A percentile compares a stretch with the other conserved stretches of the same genome.
phyloP scores from a whole-genome alignment of 2,329 filamentous ascomycete genomes.

The Cladosporium austrohemisphaericum region DNA sequence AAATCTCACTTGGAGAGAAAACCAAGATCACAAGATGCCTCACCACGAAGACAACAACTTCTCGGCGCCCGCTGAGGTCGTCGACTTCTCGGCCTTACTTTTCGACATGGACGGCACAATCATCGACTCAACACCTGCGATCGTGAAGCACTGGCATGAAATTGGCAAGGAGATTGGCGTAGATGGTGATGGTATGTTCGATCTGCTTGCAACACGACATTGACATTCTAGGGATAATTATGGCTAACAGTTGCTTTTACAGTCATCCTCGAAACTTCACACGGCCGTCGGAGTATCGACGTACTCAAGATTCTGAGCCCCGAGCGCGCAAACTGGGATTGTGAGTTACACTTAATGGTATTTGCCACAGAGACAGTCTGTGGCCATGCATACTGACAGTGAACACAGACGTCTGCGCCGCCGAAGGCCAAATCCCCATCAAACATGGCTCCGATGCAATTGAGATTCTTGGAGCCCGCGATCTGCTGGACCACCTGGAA shows the following conservation, averaged over 20 bases:
- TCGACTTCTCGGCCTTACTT: slow-evolving; percentile 48
- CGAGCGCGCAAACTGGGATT: slow-evolving; percentile 87
- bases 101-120: slow-evolving; percentile 82
- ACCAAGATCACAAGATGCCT: slow-evolving; percentile 27
- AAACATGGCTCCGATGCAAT: slow-evolving; percentile 72
- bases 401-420: slow-evolving; percentile 65
- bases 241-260: background rate
- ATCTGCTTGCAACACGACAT: no score
- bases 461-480: slow-evolving; percentile 73
- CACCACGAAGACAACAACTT: slow-evolving; percentile 35
- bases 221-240: no score
- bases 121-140: slow-evolving; percentile 74
- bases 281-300: slow-evolving; percentile 87
- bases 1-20: no score
- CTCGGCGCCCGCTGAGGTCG: slow-evolving; percentile 38
- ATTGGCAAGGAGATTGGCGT: slow-evolving; percentile 80
- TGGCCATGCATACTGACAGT: background rate
- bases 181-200: slow-evolving; percentile 15
- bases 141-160: slow-evolving; percentile 73
- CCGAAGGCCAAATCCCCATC: slow-evolving; percentile 74
- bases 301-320: slow-evolving; percentile 74
- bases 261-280: slow-evolving; percentile 78
- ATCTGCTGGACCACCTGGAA: slow-evolving; percentile 64
- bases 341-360: no score
- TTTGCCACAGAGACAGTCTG: no score